phyloP scores from a whole-genome alignment of 768 basidiomycete genomes.

The Serendipita vermifera region DNA sequence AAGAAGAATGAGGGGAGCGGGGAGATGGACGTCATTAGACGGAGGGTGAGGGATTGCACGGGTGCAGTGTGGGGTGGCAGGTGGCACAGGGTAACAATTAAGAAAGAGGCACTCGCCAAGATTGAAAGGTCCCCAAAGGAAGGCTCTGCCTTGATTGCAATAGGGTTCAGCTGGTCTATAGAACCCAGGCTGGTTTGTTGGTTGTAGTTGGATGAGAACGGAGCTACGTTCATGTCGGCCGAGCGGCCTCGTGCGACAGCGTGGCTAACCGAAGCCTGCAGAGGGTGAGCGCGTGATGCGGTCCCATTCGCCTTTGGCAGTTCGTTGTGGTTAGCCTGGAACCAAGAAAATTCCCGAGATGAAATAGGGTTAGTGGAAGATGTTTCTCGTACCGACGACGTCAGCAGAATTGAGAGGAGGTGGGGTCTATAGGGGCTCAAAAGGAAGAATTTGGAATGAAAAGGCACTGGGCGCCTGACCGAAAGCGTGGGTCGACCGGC shows the following conservation, averaged over 20 bases:
- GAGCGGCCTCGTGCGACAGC: no score
- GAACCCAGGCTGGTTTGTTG: not conserved
- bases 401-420: no score
- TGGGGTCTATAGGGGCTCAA: no score
- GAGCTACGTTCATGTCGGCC: not conserved
- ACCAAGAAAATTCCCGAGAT: no score
- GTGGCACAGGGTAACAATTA: not conserved
- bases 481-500: no score
- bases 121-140: conserved; percentile 4
- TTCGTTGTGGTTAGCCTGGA: not conserved
- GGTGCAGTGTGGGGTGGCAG: no score
- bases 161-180: not conserved
- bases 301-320: not conserved
- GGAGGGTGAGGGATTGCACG: not conserved
- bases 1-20: not conserved
- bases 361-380: no score
- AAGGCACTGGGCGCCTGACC: no score
- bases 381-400: no score
- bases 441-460: no score
- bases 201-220: not conserved
- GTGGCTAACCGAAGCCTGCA: not conserved
- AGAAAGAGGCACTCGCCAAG: conserved; percentile 10
- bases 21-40: not conserved
- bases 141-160: conserved; percentile 4
- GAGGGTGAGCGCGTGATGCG: not conserved